Base-by-base conservation (phyloP, 2,329 filamentous ascomycete species). In the Xylariaceae sp. region DNA sequence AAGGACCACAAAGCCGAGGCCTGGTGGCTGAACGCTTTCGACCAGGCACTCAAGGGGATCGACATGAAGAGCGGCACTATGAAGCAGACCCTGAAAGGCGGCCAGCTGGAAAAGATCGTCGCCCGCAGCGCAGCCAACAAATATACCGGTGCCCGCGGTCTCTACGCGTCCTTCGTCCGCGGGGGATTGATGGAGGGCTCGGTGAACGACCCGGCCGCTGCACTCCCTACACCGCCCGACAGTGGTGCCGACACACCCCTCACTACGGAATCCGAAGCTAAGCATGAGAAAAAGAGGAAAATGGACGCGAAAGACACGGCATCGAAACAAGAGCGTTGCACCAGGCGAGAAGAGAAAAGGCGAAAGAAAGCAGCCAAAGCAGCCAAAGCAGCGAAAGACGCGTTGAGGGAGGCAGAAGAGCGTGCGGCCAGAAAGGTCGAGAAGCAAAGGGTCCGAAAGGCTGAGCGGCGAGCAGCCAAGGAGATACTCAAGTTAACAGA, bases 1-100 rank as follows among this genome's bases (percentile, higher is more conserved):
- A 75, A 77, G 50, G 79, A 83, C 55, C 77, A 77, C 54, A 81
- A 78, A 18, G 81, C 77, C 59, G 92, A 96, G 65, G 90, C 96
- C 67, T 99, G 94, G 94, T 99, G 94, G 94, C 78, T 96, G 70
- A 86, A 89, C 51, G 94, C 94, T 11, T 96, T 96, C 59, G 92
- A 97, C 69, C 85, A 90, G 66, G 90, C 91, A 48, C 74, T 96
- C 57, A 87, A 94, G 68, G 87, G 86, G 4, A 77, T 96, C 46
- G 86, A 88, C 64, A 75, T 77, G 19, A 75, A 76, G 57, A 70
- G 80, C 57, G 76, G 82, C 46, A 71, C 74, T 58, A 72, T 82
- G 48, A 70, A 79, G 58, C 71, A 86, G 74, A 78, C 80, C 51
- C 66, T 81, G 55, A 73, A 75, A 49, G 65, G 72, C 43, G 73